Evolutionary conservation across 75 land plant genomes (phyloP).

Genomic region (Selaginella tamariscina): DNA sequence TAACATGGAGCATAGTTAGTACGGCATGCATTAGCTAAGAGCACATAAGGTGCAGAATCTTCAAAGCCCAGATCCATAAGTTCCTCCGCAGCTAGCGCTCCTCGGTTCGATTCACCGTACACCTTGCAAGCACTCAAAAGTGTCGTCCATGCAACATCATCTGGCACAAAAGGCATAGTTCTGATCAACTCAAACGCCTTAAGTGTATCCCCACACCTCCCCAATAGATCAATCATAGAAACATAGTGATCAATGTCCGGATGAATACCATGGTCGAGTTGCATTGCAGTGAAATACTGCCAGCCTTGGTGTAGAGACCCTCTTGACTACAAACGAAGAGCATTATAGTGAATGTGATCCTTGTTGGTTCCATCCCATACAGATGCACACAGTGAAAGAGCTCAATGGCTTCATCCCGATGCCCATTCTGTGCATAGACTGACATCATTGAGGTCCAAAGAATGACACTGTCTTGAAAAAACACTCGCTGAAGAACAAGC

Average conservation of each 20-base stretch:
- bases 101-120: neutral
- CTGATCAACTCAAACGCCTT: neutral
- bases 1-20: no score
- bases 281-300: neutral
- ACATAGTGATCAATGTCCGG: conserved; percentile 4
- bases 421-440: neutral
- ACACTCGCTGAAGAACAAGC: neutral
- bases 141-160: neutral
- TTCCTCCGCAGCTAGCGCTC: neutral
- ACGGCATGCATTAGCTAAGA: neutral
- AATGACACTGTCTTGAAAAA: neutral
- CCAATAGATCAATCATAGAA: conserved; percentile 2
- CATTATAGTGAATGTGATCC: neutral
- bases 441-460: neutral
- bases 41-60: conserved; percentile 4
- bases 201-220: neutral
- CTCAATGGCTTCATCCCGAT: neutral
- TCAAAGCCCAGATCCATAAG: neutral
- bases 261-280: neutral
- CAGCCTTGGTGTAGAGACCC: neutral
- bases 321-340: neutral
- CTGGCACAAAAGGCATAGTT: conserved; percentile 11
- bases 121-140: neutral
- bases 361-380: neutral
- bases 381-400: neutral